phyloP scores from a whole-genome alignment of 345 rosid species.

The Eucalyptus pauciflora region DNA sequence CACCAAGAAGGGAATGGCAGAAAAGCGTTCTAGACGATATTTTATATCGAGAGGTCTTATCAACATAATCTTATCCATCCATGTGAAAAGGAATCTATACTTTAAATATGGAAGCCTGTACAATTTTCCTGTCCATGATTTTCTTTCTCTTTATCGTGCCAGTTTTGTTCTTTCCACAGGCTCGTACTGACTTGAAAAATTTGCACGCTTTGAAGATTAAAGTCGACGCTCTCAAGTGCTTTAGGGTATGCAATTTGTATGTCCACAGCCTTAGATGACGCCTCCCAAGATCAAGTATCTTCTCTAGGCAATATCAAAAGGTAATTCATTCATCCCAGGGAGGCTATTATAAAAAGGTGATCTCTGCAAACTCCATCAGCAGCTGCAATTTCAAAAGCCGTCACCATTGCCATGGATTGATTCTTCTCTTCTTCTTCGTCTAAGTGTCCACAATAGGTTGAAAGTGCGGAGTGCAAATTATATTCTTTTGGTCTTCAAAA shows the following conservation, averaged over 20 bases:
- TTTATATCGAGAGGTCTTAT: accelerated
- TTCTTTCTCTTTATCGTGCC: neutral
- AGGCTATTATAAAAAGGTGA: neutral
- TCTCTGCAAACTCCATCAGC: neutral
- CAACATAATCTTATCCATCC: accelerated
- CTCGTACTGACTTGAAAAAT: neutral
- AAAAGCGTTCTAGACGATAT: neutral
- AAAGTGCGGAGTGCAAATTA: neutral
- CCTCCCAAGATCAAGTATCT: neutral
- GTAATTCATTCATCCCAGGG: neutral
- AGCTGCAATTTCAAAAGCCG: neutral
- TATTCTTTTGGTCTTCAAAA: neutral
- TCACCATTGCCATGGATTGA: neutral
- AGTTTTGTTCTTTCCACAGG: neutral
- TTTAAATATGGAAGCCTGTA: neutral
- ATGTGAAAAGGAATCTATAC: neutral
- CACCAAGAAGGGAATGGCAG: neutral
- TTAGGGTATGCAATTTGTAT: neutral
- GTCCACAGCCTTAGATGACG: neutral
- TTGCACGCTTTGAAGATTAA: neutral
- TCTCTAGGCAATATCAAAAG: neutral
- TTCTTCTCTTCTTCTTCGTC: neutral
- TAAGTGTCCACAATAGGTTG: neutral
- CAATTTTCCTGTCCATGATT: neutral
- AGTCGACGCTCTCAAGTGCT: neutral